Percentiles rank a stretch among this genome's conserved stretches.
Evolutionary conservation across 495 filamentous ascomycete genomes (phyloP).

Genomic region (Penicillium roqueforti): DNA sequence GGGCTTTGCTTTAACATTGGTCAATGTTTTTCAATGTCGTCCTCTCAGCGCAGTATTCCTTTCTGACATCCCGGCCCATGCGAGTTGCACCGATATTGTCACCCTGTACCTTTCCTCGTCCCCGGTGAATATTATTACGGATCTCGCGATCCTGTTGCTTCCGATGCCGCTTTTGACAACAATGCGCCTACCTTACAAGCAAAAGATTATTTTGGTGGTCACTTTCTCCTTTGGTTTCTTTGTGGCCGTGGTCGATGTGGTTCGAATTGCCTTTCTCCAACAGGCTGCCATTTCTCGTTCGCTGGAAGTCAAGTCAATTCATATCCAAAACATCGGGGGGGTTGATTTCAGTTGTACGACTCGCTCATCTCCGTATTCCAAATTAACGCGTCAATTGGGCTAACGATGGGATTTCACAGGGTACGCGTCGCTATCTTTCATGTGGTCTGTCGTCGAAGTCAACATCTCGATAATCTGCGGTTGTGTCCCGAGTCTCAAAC

Average conservation of each 20-base stretch:
- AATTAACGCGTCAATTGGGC: background rate
- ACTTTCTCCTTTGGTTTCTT: slow-evolving; percentile 83
- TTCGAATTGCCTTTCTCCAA: slow-evolving; percentile 86
- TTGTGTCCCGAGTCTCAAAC: slow-evolving; percentile 85
- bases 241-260: slow-evolving; percentile 80
- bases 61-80: slow-evolving; percentile 36
- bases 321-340: slow-evolving; percentile 28
- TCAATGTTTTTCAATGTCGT: slow-evolving; percentile 87
- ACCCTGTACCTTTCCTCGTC: slow-evolving; percentile 80
- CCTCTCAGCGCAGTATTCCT: slow-evolving; percentile 63
- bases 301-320: slow-evolving; percentile 28
- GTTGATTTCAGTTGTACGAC: slow-evolving; percentile 55
- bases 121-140: slow-evolving; percentile 81
- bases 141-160: slow-evolving; percentile 75
- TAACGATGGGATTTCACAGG: slow-evolving; percentile 26
- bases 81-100: slow-evolving; percentile 67
- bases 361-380: background rate
- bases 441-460: slow-evolving; percentile 92
- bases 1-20: slow-evolving; percentile 72
- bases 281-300: slow-evolving; percentile 52
- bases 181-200: slow-evolving; percentile 75
- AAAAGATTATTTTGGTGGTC: slow-evolving; percentile 78
- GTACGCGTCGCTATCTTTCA: slow-evolving; percentile 79
- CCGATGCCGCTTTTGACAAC: slow-evolving; percentile 82
- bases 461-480: slow-evolving; percentile 84